Percentiles rank a stretch among this genome's conserved stretches.
Conservation (phyloP, 1,139 yeast genomes). For the Pneumocystis carinii region DNA sequence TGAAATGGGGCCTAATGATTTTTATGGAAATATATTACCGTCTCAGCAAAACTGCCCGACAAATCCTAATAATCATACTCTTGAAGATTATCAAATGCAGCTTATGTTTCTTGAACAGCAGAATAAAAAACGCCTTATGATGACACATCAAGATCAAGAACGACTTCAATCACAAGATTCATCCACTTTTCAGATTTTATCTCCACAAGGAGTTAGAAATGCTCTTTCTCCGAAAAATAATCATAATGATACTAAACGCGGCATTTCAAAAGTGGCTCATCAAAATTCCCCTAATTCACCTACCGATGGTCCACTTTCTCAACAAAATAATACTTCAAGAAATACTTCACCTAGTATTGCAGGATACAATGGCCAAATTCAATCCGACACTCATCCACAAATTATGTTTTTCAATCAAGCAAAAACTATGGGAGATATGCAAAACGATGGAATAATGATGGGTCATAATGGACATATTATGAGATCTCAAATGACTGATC, state of each 20-base stretch:
- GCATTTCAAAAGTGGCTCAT: slow-evolving; percentile 21
- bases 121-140: slow-evolving; percentile 39
- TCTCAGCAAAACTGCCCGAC: slow-evolving; percentile 2
- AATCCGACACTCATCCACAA: slow-evolving; percentile 6
- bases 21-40: background rate
- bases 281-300: slow-evolving; percentile 24
- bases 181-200: slow-evolving; percentile 12
- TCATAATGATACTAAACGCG: slow-evolving; percentile 14
- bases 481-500: slow-evolving; percentile 9
- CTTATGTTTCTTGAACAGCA: slow-evolving; percentile 56
- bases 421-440: background rate
- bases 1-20: background rate
- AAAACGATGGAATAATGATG: slow-evolving; percentile 5
- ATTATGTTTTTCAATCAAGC: slow-evolving; percentile 3
- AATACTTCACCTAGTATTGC: slow-evolving; percentile 10
- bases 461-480: slow-evolving; percentile 10
- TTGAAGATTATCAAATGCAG: slow-evolving; percentile 67
- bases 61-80: slow-evolving; percentile 23
- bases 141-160: slow-evolving; percentile 29
- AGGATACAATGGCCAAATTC: slow-evolving; percentile 9
- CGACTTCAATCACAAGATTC: slow-evolving; percentile 5
- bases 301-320: slow-evolving; percentile 66
- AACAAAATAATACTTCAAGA: slow-evolving; percentile 9
- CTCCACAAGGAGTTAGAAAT: slow-evolving; percentile 12
- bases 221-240: slow-evolving; percentile 13